phyloP scores from a whole-genome alignment of 306 rosid genomes.

The Leucaena leucocephala region DNA sequence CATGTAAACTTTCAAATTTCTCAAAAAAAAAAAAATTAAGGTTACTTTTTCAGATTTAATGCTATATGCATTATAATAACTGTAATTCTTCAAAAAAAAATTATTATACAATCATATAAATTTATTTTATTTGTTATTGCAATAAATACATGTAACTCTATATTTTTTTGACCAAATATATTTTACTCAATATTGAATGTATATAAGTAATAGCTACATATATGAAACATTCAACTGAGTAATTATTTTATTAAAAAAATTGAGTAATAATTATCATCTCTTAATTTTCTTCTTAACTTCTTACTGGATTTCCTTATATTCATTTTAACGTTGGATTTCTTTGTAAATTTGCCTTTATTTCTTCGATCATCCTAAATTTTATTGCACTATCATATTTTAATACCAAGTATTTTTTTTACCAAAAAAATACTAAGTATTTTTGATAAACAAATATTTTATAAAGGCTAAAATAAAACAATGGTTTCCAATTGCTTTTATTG shows the following conservation, averaged over 20 bases:
- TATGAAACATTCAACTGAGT: not conserved
- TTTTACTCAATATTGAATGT: not conserved
- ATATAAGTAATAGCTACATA: not conserved
- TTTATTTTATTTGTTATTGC: too few species aligned
- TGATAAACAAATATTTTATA: not conserved
- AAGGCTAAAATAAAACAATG: not conserved
- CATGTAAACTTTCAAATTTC: too few species aligned
- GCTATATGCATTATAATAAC: too few species aligned
- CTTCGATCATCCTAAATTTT: not conserved
- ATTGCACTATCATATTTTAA: not conserved
- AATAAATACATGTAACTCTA: too few species aligned
- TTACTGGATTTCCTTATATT: not conserved
- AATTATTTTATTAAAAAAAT: not conserved
- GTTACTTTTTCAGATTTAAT: too few species aligned
- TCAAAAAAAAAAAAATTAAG: too few species aligned
- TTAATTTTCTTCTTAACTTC: not conserved
- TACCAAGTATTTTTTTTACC: not conserved
- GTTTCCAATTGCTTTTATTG: not conserved
- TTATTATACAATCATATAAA: too few species aligned
- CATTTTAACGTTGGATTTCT: not conserved
- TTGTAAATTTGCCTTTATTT: not conserved
- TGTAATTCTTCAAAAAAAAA: too few species aligned
- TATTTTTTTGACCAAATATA: too few species aligned
- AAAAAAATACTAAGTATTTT: not conserved
- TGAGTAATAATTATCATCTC: not conserved